Base-by-base conservation (phyloP, 208 protist species). In the Trypanosoma grayi region DNA sequence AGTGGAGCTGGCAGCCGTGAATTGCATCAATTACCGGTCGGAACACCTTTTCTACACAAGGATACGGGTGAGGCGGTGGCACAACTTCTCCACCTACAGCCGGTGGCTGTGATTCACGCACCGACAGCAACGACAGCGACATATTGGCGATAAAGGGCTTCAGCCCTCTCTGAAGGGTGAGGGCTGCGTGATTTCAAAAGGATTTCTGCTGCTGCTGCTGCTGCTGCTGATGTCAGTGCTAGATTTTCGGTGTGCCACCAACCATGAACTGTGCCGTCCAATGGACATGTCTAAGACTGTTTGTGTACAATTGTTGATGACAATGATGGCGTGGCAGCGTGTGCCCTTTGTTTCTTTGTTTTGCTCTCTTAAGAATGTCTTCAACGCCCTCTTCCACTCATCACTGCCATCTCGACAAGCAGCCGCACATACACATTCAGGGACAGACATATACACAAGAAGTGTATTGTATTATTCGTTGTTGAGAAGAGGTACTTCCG, bases 41-140 rank as follows among this genome's bases (percentile, higher is more conserved):
- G 24, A 3, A 34, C 30, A 52, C 57, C 45, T 16, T 62, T 62
- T 52, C 33, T 54, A 10, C 9, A 50, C 9, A 40, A 44, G 6
- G 48, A 55, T 43, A 51, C 60, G 10, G 60, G 31, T 13, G 60
- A 67, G 51, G 44, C n/a, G 31, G 39, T 67, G n/a, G 60, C 60
- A 18, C 11, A 52, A 10, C 51, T 67, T 51, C 51, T 67, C 18
- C 27, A 59, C 14, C 28, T 53, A 43, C 25, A 48, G 25, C 60
- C 60, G 2, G 51, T 43, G 16, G 51, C 43, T 3, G 11, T 43
- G 14, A 53, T 50, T 0, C 57, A 54, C 27, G 45, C 18, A 24
- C 2, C 6, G 5, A 45, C 24, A 30, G 0, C 24, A 27, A 25
- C 18, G 30, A 13, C 31, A 27, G 39, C n/a, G 43, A 14, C 39